Base-by-base conservation (phyloP, 2,329 filamentous ascomycete genomes). In the Calycina marina region DNA sequence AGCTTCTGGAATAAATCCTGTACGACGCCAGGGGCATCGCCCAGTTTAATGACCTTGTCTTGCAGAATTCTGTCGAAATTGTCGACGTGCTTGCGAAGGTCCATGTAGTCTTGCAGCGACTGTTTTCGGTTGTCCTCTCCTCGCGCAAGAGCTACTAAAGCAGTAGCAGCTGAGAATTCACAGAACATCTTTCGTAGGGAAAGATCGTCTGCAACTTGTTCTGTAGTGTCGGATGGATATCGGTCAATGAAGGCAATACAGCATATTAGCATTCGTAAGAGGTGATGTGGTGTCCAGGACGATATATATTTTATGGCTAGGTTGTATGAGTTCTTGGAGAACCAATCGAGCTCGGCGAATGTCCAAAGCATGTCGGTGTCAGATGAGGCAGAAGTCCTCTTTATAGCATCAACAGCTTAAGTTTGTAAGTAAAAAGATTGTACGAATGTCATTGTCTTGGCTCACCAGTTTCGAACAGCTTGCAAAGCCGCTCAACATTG, bases 301-400 rank as follows among this genome's bases (percentile, higher is more conserved):
- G 67, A 61, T 42, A 64, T 66, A 36, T 76, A 62, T 38, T 73
- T 71, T 4, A 88, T 55, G 0, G 74, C 76, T 5, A 85, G 53
- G 42, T 90, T 92, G 58, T 92, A 93, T 1, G 78, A 67, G 40
- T 81, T 88, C 40, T 76, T 76, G 22, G 76, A 77, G 50, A 93
- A 86, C 84, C 84, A 93, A 43, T 86, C 68, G 3, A 92, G 60
- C 45, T 93, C 84, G 3, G 62, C 52, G 0, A 64, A 36, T 1
- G 65, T 69, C 47, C 85, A 84, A 1, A 47, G 29, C 2, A 28
- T 35, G 13, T 47, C 42, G 9, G 31, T 12, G 16, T 58, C 10
- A 20, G 28, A 15, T 25, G 54, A 37, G 54, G 41, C 18, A 57
- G 43, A 18, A 55, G 62, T 57, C 25, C 59, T 57, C 2, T 56